A percentile compares a stretch with the other conserved stretches of the same genome.
phyloP scores from a whole-genome alignment of 106 monocot genomes.

The Dendrobium huoshanense region DNA sequence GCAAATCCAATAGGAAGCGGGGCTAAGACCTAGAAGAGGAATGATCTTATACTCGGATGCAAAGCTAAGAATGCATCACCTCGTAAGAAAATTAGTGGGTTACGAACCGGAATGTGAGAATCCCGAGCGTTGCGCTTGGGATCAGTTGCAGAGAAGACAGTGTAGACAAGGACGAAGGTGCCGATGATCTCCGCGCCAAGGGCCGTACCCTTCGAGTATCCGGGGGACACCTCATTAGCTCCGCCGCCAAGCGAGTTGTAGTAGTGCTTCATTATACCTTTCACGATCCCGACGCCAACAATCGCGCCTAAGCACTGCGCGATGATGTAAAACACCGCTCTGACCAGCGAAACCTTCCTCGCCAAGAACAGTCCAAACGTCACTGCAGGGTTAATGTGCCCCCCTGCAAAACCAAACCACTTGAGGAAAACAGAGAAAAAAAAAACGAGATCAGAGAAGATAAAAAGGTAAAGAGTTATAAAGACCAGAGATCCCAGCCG shows the following conservation, averaged over 20 bases:
- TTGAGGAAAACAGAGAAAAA: neutral
- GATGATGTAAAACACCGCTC: conserved; percentile 8
- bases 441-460: neutral
- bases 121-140: conserved; percentile 18
- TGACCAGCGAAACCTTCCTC: conserved; percentile 11
- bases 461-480: neutral
- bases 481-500: conserved; percentile 18
- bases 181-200: conserved; percentile 17
- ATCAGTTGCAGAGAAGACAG: conserved; percentile 14
- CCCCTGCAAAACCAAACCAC: conserved; percentile 3
- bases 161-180: conserved; percentile 16
- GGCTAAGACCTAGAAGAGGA: conserved; percentile 10
- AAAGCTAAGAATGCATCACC: too few relatives aligned
- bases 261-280: conserved; percentile 8
- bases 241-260: conserved; percentile 14
- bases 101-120: conserved; percentile 13
- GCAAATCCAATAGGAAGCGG: conserved; percentile 26
- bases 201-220: conserved; percentile 15
- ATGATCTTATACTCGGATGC: neutral
- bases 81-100: neutral
- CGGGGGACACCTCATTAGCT: conserved; percentile 7
- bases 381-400: conserved; percentile 16
- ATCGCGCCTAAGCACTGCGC: conserved; percentile 13
- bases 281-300: conserved; percentile 12
- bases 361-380: conserved; percentile 17